Base-by-base conservation (phyloP, 2,329 filamentous ascomycete species). In the Aspergillus felis region DNA sequence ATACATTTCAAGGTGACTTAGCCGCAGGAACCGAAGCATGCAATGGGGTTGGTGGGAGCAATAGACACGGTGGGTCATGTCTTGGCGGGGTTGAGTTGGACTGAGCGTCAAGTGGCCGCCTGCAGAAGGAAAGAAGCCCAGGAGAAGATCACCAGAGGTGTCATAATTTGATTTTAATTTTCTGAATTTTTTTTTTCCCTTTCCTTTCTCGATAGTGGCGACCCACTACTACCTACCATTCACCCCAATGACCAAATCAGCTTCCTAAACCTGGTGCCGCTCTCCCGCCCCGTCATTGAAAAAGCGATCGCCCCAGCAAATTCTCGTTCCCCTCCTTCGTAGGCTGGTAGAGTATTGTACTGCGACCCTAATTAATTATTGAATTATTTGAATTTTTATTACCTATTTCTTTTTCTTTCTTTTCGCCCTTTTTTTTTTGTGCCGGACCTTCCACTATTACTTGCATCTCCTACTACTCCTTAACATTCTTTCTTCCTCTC, bases 21-120 rank as follows among this genome's bases (percentile, higher is more conserved):
- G 62, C 64, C 63, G 65, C 65, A 66, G 64, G 65, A 66, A 66
- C 62, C 57, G 57, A 65, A 62, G 60, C 51, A 59, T 62, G 60
- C 63, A 60, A 57, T 50, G 50, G 55, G 55, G 61, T 59, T 57
- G 57, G 56, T 55, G 60, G 57, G 46, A 54, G 51, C 56, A 57
- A 63, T 50, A 54, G 54, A 58, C 47, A 55, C 29, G 50, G 59
- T 60, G 61, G 61, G 55, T 57, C 60, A 46, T 35, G 49, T 42
- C 58, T 63, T 61, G 57, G 61, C 59, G 58, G 56, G 61, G 54
- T 53, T 65, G 60, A 42, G 57, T 64, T 66, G 64, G 64, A 62
- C 64, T 57, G 55, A 64, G 64, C 64, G 61, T 53, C 57, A 51
- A 51, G 53, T 54, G 44, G 52, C 58, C 48, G 54, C 12, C 54